phyloP scores from a whole-genome alignment of 2,329 filamentous ascomycete species.

The Thelonectria olida region DNA sequence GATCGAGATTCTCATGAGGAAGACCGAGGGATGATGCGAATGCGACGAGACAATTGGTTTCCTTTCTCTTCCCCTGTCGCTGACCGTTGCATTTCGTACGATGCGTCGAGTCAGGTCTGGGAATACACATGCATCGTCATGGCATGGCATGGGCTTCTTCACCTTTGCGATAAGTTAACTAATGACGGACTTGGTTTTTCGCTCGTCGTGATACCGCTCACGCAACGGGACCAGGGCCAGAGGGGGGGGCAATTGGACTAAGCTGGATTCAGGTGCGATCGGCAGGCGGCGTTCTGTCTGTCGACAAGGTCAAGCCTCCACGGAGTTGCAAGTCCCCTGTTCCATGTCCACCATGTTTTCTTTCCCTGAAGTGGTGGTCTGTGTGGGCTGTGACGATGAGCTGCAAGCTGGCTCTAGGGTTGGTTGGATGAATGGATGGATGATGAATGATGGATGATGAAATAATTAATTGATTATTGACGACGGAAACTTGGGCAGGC shows the following conservation, averaged over 20 bases:
- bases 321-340: constrained; percentile 8
- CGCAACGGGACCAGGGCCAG: neutral
- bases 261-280: constrained; percentile 16
- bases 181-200: neutral
- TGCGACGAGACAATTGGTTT: too few relatives aligned
- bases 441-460: too few relatives aligned
- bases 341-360: constrained; percentile 13
- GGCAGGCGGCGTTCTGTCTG: constrained; percentile 9
- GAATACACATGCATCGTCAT: too few relatives aligned
- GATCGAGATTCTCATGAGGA: too few relatives aligned
- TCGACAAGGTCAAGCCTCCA: neutral
- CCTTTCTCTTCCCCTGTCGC: too few relatives aligned
- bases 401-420: too few relatives aligned
- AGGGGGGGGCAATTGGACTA: neutral
- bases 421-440: too few relatives aligned
- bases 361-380: neutral
- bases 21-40: too few relatives aligned
- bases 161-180: neutral
- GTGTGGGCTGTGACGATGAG: neutral
- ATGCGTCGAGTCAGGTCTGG: neutral
- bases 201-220: constrained; percentile 6
- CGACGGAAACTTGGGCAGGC: too few relatives aligned
- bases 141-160: neutral
- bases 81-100: constrained; percentile 11
- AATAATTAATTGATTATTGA: too few relatives aligned